Conservation (phyloP, 805 yeast genomes). For the Saccharomycopsis synnaedendra region DNA sequence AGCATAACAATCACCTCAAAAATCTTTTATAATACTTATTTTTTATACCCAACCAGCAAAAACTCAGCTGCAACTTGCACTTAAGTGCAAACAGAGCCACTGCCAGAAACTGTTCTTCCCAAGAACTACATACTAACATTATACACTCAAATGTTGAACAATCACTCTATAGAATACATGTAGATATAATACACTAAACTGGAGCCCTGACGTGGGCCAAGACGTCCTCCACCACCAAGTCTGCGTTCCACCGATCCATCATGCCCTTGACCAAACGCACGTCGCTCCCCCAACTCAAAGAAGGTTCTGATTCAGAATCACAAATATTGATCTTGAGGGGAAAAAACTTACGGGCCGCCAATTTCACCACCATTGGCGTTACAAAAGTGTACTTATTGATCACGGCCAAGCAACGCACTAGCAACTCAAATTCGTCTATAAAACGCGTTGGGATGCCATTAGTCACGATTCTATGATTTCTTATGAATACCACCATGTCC, state of each 20-base stretch:
- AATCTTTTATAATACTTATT: too few species aligned
- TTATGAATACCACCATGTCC: slow-evolving; percentile 39
- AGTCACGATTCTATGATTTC: slow-evolving; percentile 43
- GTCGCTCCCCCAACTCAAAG: slow-evolving; percentile 48
- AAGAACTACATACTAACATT: too few species aligned
- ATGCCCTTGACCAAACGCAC: slow-evolving; percentile 28
- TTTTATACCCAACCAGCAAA: too few species aligned
- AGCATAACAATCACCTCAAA: too few species aligned
- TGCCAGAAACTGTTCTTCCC: too few species aligned
- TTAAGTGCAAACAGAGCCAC: too few species aligned
- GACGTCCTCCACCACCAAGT: slow-evolving; percentile 40
- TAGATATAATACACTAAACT: slow-evolving; percentile 15
- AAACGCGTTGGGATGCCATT: slow-evolving; percentile 42
- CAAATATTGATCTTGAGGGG: slow-evolving; percentile 35
- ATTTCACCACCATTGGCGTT: slow-evolving; percentile 41
- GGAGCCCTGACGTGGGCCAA: slow-evolving; percentile 42
- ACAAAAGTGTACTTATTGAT: slow-evolving; percentile 31
- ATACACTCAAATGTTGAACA: too few species aligned
- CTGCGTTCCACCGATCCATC: slow-evolving; percentile 33
- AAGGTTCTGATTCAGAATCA: slow-evolving; percentile 35
- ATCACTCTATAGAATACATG: too few species aligned
- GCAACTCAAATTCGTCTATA: slow-evolving; percentile 29
- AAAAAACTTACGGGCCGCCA: slow-evolving; percentile 35
- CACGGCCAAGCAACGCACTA: slow-evolving; percentile 31
- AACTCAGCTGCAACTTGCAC: too few species aligned